phyloP scores from a whole-genome alignment of 768 basidiomycete genomes.

The Hortiboletus campestris region DNA sequence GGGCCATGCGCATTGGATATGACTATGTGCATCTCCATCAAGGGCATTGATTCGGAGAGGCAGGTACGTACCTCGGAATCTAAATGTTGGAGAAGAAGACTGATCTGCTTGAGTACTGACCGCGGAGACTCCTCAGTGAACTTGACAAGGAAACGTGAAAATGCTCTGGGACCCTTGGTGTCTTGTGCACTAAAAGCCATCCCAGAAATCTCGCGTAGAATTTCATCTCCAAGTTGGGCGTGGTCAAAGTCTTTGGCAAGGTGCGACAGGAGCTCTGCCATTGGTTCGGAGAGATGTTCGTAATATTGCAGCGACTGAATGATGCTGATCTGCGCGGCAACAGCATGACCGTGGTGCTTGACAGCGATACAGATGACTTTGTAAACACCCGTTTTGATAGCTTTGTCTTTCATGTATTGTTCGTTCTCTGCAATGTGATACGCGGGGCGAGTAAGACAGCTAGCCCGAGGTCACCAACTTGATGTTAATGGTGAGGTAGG shows the following conservation, averaged over 20 bases:
- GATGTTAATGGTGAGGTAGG: neutral
- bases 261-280: slow-evolving; percentile 85
- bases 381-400: slow-evolving; percentile 74
- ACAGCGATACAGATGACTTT: slow-evolving; percentile 90
- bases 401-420: slow-evolving; percentile 76
- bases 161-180: slow-evolving; percentile 81
- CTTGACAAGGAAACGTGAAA: slow-evolving; percentile 79
- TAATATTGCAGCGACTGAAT: slow-evolving; percentile 91
- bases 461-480: slow-evolving; percentile 29
- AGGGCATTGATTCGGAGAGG: neutral
- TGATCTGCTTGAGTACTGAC: slow-evolving; percentile 85
- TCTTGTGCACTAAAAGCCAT: slow-evolving; percentile 80
- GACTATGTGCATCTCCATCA: slow-evolving; percentile 48
- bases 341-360: slow-evolving; percentile 83
- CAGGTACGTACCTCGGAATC: slow-evolving; percentile 78
- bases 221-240: slow-evolving; percentile 84
- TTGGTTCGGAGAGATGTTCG: slow-evolving; percentile 90
- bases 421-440: slow-evolving; percentile 87
- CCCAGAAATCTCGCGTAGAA: slow-evolving; percentile 81
- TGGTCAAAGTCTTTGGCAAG: slow-evolving; percentile 87
- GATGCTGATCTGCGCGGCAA: slow-evolving; percentile 84
- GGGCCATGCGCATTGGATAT: slow-evolving; percentile 93
- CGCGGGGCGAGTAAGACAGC: slow-evolving; percentile 85
- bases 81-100: slow-evolving; percentile 76
- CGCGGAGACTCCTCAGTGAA: slow-evolving; percentile 80